Evolutionary conservation across 768 basidiomycete species (phyloP), one percentile per base, ranked within the genome.

Genomic region (Lactarius psammicola): DNA sequence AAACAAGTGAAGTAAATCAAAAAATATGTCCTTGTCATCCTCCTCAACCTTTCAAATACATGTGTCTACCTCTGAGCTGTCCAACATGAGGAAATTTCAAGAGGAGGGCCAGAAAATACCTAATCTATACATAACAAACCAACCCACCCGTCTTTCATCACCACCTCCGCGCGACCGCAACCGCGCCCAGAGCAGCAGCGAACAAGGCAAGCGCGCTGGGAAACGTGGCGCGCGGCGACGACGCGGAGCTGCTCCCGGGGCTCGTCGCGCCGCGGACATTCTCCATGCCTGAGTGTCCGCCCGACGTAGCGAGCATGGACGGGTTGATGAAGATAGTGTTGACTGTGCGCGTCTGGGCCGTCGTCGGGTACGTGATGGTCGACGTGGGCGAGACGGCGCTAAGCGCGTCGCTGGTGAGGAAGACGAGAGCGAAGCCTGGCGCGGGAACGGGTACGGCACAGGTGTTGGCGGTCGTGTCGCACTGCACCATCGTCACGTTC

Each of bases 391-490:
- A 73, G 11, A 76, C 72, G 55, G 79, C 80, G 0, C 74, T 61
- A 33, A 80, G 71, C 2, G 82, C 79, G 28, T 73, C 67, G 60
- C 77, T 73, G 6, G 78, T 82, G 38, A 93, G 76, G 79, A 91
- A 91, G 64, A 94, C 89, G 55, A 94, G 80, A 0, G 90, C 90
- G 65, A 88, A 86, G 42, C 84, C 84, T 0, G 92, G 91, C 0
- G 90, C 88, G 44, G 84, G 82, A 46, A 94, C 84, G 4, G 79
- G 79, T 42, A 93, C 78, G 26, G 76, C 69, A 74, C 92, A 93
- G 0, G 78, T 78, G 70, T 84, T 82, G 62, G 78, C 76, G 3
- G 73, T 72, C 44, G 78, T 76, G 72, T 88, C 80, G 71, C 92
- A 95, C 13, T 75, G 66, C 33, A 93, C 79, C 0, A 83, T 87